Conservation (phyloP, 805 yeast species). For the Candida andamanensis region DNA sequence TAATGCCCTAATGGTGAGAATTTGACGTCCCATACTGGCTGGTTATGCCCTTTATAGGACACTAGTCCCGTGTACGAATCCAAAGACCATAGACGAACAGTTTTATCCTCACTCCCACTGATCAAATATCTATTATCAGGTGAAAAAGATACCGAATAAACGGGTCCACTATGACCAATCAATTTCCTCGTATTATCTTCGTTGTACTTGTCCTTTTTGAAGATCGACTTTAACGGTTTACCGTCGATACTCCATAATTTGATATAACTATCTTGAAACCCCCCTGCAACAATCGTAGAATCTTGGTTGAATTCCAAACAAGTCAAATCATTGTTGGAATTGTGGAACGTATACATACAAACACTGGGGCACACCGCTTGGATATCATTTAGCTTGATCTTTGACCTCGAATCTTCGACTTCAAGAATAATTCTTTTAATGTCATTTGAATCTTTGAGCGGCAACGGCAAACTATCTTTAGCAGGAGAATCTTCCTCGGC, state of each 20-base stretch:
- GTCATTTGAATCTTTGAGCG: slow-evolving; percentile 75
- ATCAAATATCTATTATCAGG: slow-evolving; percentile 83
- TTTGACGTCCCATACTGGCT: slow-evolving; percentile 96
- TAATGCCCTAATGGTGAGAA: slow-evolving; percentile 95
- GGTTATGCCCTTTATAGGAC: slow-evolving; percentile 92
- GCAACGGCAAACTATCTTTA: slow-evolving; percentile 75
- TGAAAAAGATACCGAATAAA: slow-evolving; percentile 82
- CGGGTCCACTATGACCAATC: slow-evolving; percentile 92
- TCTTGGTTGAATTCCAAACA: slow-evolving; percentile 83
- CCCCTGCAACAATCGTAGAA: slow-evolving; percentile 83
- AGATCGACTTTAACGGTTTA: slow-evolving; percentile 62
- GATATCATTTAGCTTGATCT: slow-evolving; percentile 52
- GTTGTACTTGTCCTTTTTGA: slow-evolving; percentile 51
- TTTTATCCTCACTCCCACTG: slow-evolving; percentile 85
- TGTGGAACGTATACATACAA: slow-evolving; percentile 97
- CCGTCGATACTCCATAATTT: slow-evolving; percentile 94
- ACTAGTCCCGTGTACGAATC: slow-evolving; percentile 88
- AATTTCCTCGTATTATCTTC: slow-evolving; percentile 49
- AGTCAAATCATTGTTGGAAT: slow-evolving; percentile 86
- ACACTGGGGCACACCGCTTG: slow-evolving; percentile 90
- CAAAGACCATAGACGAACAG: slow-evolving; percentile 89
- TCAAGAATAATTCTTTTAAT: slow-evolving; percentile 71
- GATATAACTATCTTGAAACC: slow-evolving; percentile 87
- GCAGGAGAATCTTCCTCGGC: slow-evolving; percentile 64
- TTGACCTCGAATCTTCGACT: slow-evolving; percentile 77